phyloP scores from a whole-genome alignment of 495 filamentous ascomycete genomes.

The Barbatosphaeria neglecta region DNA sequence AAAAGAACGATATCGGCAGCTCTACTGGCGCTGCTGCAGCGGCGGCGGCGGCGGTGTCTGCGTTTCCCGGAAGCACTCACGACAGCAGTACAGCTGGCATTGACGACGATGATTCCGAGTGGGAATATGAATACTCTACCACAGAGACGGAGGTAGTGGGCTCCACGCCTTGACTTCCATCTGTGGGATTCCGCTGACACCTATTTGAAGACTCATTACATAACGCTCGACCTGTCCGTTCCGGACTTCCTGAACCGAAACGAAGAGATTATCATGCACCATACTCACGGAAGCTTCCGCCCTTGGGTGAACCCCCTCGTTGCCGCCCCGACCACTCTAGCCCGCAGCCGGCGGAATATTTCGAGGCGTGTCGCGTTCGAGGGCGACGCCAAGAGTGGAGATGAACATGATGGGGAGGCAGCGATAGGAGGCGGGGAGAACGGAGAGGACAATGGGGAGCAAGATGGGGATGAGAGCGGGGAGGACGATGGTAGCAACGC shows the following conservation, averaged over 20 bases:
- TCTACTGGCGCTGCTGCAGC: not conserved
- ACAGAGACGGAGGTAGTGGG: constrained; percentile 39
- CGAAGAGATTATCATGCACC: constrained; percentile 16
- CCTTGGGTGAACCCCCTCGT: constrained; percentile 26
- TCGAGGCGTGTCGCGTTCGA: constrained; percentile 6
- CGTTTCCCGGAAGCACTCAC: not conserved
- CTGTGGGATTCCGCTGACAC: not conserved
- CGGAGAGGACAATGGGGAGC: constrained; percentile 1
- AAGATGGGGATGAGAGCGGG: too few species aligned
- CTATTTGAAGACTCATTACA: constrained; percentile 36
- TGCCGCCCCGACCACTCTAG: constrained; percentile 16
- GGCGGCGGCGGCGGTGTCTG: not conserved
- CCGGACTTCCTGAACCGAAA: constrained; percentile 30
- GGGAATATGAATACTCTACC: constrained; percentile 48
- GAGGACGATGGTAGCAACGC: constrained; percentile 5
- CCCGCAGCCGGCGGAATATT: constrained; percentile 5
- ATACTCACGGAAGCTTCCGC: constrained; percentile 17
- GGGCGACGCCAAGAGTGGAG: constrained; percentile 18
- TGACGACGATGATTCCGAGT: constrained; percentile 35
- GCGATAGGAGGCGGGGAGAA: constrained; percentile 8
- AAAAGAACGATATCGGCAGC: too few species aligned
- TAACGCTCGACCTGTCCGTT: constrained; percentile 43
- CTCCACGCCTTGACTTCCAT: too few species aligned
- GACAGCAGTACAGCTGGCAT: not conserved
- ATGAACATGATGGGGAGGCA: constrained; percentile 12